Conservation (phyloP, 768 basidiomycete species). For the Thelephora ganbajun region DNA sequence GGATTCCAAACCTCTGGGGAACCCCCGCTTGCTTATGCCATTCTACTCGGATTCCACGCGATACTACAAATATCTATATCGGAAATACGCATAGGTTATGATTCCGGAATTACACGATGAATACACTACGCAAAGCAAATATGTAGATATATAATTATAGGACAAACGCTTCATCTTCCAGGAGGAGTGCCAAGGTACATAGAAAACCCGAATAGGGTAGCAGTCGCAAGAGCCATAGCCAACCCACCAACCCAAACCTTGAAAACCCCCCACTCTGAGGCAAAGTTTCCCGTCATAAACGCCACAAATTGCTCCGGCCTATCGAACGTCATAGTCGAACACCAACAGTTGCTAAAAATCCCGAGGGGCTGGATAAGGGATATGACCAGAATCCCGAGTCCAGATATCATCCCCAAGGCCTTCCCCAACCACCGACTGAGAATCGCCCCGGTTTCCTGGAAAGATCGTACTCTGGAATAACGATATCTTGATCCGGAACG, state of each 20-base stretch:
- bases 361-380: background rate
- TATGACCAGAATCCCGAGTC: background rate
- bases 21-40: too few relatives aligned
- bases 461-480: background rate
- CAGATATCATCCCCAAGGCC: background rate
- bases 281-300: background rate
- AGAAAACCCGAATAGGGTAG: background rate
- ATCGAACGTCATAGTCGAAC: background rate
- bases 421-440: background rate
- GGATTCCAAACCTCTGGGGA: too few relatives aligned
- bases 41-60: too few relatives aligned
- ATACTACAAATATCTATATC: too few relatives aligned
- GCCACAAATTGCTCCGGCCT: background rate
- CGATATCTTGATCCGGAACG: background rate
- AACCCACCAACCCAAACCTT: background rate
- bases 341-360: background rate
- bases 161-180: too few relatives aligned
- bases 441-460: background rate
- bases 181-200: background rate
- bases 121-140: too few relatives aligned
- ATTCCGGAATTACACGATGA: too few relatives aligned
- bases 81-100: too few relatives aligned
- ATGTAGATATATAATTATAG: too few relatives aligned
- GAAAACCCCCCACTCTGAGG: background rate
- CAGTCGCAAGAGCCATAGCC: background rate